These are phyloP conservation scores for Phylloporus rhodoxanthus DNA, from an alignment of 768 basidiomycete genomes.

Conservation along the genomic window DNA sequence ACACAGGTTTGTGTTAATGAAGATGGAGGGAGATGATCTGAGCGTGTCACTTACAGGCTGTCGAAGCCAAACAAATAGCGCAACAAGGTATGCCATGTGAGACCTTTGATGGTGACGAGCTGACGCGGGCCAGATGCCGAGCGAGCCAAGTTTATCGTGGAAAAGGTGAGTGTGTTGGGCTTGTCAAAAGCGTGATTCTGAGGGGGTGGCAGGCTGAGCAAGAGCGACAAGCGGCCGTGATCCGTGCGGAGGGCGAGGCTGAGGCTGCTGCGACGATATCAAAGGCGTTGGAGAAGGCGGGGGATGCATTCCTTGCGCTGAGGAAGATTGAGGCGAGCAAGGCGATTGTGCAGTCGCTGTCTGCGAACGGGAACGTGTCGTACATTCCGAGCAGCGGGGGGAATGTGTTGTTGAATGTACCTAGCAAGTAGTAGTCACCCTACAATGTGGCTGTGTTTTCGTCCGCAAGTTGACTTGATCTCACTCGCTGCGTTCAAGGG, in stretches of 20 bases:
- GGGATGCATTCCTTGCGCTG: constrained; percentile 92
- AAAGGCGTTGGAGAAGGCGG: constrained; percentile 83
- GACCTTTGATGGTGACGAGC: background rate
- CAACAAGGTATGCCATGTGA: constrained; percentile 72
- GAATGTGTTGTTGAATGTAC: constrained; percentile 80
- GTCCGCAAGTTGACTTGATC: constrained; percentile 18
- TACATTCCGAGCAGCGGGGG: constrained; percentile 81
- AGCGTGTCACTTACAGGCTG: constrained; percentile 48
- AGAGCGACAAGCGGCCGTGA: constrained; percentile 97
- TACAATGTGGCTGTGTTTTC: constrained; percentile 22
- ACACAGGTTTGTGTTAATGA: constrained; percentile 46
- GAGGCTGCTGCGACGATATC: constrained; percentile 95
- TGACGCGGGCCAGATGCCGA: constrained; percentile 70
- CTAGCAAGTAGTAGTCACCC: constrained; percentile 37
- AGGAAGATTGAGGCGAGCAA: constrained; percentile 97
- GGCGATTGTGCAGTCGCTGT: constrained; percentile 86
- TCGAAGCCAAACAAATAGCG: constrained; percentile 99
- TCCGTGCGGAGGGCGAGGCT: constrained; percentile 97
- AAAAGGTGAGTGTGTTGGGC: constrained; percentile 59
- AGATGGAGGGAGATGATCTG: background rate
- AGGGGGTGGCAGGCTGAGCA: constrained; percentile 77
- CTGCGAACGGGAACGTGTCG: constrained; percentile 77
- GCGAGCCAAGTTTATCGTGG: constrained; percentile 97
- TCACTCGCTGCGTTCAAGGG: constrained; percentile 20
- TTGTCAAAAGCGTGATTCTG: constrained; percentile 10